Base-by-base conservation (phyloP, 495 filamentous ascomycete genomes). In the Penicillium pulvis region DNA sequence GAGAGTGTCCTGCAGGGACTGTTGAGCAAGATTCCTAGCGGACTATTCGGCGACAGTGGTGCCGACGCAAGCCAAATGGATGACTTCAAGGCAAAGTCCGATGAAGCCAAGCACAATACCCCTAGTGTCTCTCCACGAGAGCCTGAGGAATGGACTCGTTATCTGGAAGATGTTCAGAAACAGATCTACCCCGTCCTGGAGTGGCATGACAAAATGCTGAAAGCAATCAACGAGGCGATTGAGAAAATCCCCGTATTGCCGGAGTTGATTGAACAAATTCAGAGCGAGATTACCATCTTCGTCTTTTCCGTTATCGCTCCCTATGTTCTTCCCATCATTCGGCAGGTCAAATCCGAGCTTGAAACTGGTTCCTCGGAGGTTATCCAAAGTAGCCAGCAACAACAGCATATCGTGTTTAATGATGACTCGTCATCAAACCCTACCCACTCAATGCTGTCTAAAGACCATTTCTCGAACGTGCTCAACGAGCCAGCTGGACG, bases 391-490 rank as follows among this genome's bases (percentile, higher is more conserved):
- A 90, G 87, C 68, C 81, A 86, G 67, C 83, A 89, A 42, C 85
- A 92, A 70, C 92, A 97, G 71, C 84, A 87, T 60, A 82, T 91
- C 53, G 91, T 97, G 28, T 97, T 95, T 72, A 65, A 87, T n/a
- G 86, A 97, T 61, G 86, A 93, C 60, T 45, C 76, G 39, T 88
- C 71, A 50, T 83, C 84, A 20, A 87, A 97, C 66, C 92, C 92
- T 8, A 97, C 92, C 10, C 92, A 97, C 71, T 92, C 89, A n/a
- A 97, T 96, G 92, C 82, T 97, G 19, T 90, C 90, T 44, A 97
- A 97, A 78, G 92, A 96, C 64, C 92, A 96, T 68, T 96, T 95
- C 70, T 87, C 87, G 46, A 91, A 92, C 64, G 75, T 92, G 20
- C 85, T 97, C 51, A 97, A 97, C 68, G 91, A 95, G 69, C 85